Base-by-base conservation (phyloP, 106 monocot genomes). In the Allium sativum region DNA sequence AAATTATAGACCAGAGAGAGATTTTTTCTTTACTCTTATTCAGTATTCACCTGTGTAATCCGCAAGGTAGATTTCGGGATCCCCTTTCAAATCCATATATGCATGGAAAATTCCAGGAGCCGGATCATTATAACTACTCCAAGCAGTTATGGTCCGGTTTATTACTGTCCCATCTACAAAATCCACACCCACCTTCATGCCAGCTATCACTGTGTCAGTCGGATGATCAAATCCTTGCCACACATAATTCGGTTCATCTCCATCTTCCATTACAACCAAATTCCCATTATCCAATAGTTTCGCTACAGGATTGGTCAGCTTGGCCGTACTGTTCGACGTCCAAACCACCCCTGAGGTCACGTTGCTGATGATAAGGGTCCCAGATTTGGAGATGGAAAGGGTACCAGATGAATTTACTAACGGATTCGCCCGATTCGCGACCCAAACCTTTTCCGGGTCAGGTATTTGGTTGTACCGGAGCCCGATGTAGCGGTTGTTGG, bases 391-490 rank as follows among this genome's bases (percentile, higher is more conserved):
- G 52, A 66, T 8, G n/a, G 66, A 53, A 8, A 66, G 31, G 53
- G 12, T 14, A 3, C 65, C 65, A 40, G 67, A n/a, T 7, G 67
- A 48, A 22, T 62, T 40, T 51, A 42, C 12, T 16, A 79, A 1
- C 11, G 85, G 85, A 11, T 52, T 40, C 10, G 40, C 61, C 21
- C 77, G 73, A 63, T 77, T 77, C 21, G 77, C 77, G 4, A 74
- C 73, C 82, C 82, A 82, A 40, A 77, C 60, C 15, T 74, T 55
- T 10, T 57, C 22, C 3, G 43, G 50, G 9, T 52, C n/a, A 21
- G 66, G 18, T 18, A 70, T 53, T 52, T 58, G 47, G 45, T 52
- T 70, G 71, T 74, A 82, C 77, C 77, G 81, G 56, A 84, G 78
- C 12, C 81, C 84, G 13, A 81, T 13, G 67, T 81, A 89, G 13